These are phyloP conservation scores for Aspergillus coremiiformis DNA, from an alignment of 495 filamentous ascomycete genomes.

Conservation along the genomic window DNA sequence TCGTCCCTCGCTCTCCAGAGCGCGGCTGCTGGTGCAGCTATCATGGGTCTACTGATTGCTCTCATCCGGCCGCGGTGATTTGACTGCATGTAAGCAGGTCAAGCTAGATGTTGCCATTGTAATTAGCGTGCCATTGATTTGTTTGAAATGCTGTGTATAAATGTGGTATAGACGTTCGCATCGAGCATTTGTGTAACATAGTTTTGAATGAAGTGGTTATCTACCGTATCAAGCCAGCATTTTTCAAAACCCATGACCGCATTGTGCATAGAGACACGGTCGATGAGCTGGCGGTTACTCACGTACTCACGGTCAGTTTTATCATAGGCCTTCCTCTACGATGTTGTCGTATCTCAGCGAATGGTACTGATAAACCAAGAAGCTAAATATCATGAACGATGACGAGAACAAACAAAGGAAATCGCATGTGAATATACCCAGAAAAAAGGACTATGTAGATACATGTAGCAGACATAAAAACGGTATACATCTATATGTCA, in stretches of 20 bases:
- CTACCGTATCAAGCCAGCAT: not conserved
- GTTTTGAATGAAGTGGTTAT: not conserved
- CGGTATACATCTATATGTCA: conserved; percentile 6
- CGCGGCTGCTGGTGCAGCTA: conserved; percentile 61
- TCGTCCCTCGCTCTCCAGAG: conserved; percentile 65
- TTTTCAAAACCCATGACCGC: not conserved
- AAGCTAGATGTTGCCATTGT: not conserved
- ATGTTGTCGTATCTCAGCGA: no score
- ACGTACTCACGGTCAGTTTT: no score
- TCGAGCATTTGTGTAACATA: not conserved
- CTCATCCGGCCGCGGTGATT: conserved; percentile 46
- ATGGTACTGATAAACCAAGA: not conserved
- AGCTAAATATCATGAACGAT: not conserved
- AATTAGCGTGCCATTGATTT: not conserved
- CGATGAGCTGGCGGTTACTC: not conserved
- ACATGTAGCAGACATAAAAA: conserved; percentile 6
- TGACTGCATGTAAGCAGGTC: not conserved
- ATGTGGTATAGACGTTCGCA: not conserved
- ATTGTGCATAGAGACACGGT: not conserved
- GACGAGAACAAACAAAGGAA: not conserved
- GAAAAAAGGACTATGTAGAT: conserved; percentile 2
- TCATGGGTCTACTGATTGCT: conserved; percentile 53
- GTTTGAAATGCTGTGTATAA: not conserved
- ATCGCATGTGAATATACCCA: conserved; percentile 5
- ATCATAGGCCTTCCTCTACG: no score